Evolutionary conservation across 23 red algal species (phyloP).

Genomic region (Gracilaria gracilis): DNA sequence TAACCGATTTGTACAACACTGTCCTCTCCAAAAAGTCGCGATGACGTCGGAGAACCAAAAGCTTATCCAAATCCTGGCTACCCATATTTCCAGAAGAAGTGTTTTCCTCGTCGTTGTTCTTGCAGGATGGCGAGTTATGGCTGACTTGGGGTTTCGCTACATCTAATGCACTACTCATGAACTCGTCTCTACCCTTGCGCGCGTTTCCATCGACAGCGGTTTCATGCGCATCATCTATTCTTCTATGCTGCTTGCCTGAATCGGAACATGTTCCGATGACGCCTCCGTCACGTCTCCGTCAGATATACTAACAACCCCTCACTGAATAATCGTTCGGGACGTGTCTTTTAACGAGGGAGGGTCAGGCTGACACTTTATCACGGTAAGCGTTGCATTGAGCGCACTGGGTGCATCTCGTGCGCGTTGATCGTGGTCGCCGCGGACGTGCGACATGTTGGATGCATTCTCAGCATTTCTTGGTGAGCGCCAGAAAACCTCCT

Average conservation of each 20-base stretch:
- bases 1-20: slow-evolving; percentile 48
- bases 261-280: neutral
- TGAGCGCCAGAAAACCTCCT: neutral
- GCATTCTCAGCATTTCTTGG: neutral
- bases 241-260: neutral
- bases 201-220: neutral
- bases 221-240: neutral
- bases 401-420: neutral
- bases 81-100: slow-evolving; percentile 50
- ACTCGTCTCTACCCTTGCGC: neutral
- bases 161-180: neutral
- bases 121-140: neutral
- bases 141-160: neutral
- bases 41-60: slow-evolving; percentile 20
- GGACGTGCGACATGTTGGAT: neutral
- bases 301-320: neutral
- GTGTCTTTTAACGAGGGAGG: neutral
- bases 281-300: neutral
- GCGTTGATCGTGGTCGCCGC: neutral
- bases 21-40: slow-evolving; percentile 45
- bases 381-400: neutral
- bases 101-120: slow-evolving; percentile 45
- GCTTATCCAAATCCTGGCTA: slow-evolving; percentile 17
- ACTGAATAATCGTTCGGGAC: neutral
- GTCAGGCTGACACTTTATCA: neutral